Conservation (phyloP, 148 eudicot genomes). For the Rhododendron vialii region DNA sequence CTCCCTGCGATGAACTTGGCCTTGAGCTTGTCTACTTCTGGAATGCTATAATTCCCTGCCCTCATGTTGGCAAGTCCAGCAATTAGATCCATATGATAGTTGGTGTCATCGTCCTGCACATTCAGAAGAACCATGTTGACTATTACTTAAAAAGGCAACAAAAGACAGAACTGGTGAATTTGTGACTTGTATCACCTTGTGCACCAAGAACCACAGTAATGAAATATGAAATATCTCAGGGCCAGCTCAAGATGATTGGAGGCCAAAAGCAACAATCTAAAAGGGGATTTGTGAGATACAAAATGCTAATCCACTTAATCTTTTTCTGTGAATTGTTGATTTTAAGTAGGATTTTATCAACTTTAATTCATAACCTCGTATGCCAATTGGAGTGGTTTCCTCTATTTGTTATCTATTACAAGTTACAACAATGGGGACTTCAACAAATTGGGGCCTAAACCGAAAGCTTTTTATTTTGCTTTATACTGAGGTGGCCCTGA, state of each 20-base stretch:
- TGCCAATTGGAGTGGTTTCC: neutral
- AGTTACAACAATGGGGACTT: neutral
- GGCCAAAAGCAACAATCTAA: neutral
- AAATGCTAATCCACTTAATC: neutral
- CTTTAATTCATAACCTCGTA: neutral
- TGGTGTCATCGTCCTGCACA: conserved; percentile 81
- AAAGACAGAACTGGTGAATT: neutral
- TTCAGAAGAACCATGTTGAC: neutral
- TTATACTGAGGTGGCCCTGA: neutral
- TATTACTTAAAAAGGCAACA: neutral
- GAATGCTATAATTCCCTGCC: conserved; percentile 84
- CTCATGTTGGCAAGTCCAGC: conserved; percentile 88
- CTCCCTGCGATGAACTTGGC: conserved; percentile 93
- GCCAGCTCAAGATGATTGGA: neutral
- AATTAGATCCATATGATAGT: conserved; percentile 87
- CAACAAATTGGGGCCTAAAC: neutral
- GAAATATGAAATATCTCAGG: neutral
- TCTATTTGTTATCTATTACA: neutral
- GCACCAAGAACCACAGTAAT: neutral
- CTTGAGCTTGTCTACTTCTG: conserved; percentile 84
- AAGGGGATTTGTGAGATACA: neutral
- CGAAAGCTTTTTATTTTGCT: neutral
- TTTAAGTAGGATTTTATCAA: neutral
- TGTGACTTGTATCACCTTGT: neutral
- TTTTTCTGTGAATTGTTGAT: neutral